Conservation (phyloP, 2,329 filamentous ascomycete species). For the Trichophyton verrucosum region DNA sequence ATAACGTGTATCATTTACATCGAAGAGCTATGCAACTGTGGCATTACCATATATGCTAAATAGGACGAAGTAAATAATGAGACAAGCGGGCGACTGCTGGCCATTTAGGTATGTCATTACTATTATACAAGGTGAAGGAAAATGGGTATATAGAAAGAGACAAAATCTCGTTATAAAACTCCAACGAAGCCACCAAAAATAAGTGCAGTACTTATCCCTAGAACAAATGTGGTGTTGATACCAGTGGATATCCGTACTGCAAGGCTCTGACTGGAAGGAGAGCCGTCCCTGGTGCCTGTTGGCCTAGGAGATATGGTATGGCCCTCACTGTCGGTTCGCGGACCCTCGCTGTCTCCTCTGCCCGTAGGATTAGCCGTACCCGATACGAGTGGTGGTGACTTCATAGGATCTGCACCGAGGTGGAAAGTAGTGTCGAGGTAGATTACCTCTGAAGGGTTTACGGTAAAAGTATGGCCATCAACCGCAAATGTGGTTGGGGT, state of each 20-base stretch:
- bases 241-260: background rate
- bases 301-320: background rate
- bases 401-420: background rate
- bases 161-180: background rate
- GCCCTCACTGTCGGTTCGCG: background rate
- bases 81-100: background rate
- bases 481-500: constrained; percentile 7
- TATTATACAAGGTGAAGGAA: background rate
- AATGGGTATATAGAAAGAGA: background rate
- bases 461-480: constrained; percentile 4
- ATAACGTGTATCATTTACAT: too few relatives aligned
- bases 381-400: background rate
- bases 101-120: background rate
- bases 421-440: constrained; percentile 6
- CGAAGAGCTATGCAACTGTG: too few relatives aligned
- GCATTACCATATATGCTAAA: background rate
- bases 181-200: background rate
- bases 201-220: background rate
- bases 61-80: background rate
- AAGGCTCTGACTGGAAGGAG: background rate
- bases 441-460: constrained; percentile 9
- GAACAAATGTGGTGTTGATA: background rate
- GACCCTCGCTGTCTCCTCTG: background rate
- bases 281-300: background rate
- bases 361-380: background rate